Percentiles rank a stretch among this genome's conserved stretches.
Conservation (phyloP, 1,284 basidiomycete species). For the Coniferiporia weirii region DNA sequence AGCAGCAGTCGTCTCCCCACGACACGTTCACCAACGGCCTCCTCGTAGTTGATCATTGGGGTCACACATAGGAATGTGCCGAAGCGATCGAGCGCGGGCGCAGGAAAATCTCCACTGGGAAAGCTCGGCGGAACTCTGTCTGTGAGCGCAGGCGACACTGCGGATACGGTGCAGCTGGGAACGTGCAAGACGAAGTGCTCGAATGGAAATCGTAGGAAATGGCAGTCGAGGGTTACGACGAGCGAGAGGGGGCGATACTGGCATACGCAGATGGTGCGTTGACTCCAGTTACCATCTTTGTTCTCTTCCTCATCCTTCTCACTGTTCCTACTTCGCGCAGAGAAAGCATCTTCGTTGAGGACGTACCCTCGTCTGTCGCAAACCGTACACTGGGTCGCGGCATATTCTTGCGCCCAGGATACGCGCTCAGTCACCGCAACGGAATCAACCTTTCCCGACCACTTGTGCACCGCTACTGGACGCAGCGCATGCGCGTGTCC, state of each 20-base stretch:
- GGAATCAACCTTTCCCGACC: constrained; percentile 52
- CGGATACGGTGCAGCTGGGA: constrained; percentile 11
- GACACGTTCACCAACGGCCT: constrained; percentile 7
- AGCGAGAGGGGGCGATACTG: constrained; percentile 40
- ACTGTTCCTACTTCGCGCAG: no score
- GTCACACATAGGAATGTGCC: constrained; percentile 65
- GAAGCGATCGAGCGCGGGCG: constrained; percentile 49
- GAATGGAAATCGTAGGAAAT: constrained; percentile 42
- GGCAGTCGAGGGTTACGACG: constrained; percentile 62
- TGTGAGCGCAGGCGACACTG: constrained; percentile 32
- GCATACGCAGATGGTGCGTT: constrained; percentile 1
- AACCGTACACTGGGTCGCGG: neutral
- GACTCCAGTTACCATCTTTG: neutral
- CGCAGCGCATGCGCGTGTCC: constrained; percentile 24
- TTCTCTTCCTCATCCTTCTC: neutral
- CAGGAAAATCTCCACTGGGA: constrained; percentile 49
- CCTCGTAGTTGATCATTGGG: constrained; percentile 32
- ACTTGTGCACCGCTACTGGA: constrained; percentile 41
- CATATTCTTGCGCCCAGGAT: constrained; percentile 14
- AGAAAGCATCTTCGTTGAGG: no score
- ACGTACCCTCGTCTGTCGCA: constrained; percentile 6
- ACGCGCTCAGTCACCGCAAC: constrained; percentile 32
- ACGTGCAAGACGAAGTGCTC: constrained; percentile 42
- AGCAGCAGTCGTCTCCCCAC: constrained; percentile 6
- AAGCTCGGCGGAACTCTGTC: constrained; percentile 53